Evolutionary conservation across 1,139 yeast genomes (phyloP), one percentile per base, ranked within the genome.

Genomic region (Pneumocystis sp.): DNA sequence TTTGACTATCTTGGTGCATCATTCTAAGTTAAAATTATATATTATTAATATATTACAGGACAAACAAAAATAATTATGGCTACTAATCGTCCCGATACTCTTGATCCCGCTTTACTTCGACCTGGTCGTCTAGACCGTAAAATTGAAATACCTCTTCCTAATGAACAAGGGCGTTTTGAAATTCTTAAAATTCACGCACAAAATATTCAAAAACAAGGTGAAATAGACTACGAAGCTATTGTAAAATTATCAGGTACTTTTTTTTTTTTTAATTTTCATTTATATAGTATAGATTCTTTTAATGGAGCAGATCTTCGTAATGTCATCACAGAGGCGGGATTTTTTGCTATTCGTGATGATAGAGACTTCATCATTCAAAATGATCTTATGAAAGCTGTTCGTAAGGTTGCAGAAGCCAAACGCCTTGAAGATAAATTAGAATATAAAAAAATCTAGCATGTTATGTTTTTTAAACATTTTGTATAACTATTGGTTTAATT

Each of bases 51-150:
- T 39, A 17, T 40, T 39, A 12, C n/a, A 59, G 61, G 61, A 2
- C 96, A 90, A 77, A 95, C 98, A 1, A 95, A 95, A 79, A 91
- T 95, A 65, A 95, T 95, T 72, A 95, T 95, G 98, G 99, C 99
- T 50, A 95, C 99, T 35, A 95, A 95, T 76, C 84, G 99, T 78
- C 98, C 98, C 15, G 98, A 95, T 76, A 93, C 98, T 12, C 82
- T 95, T 70, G 99, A 95, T 76, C 99, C 99, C n/a, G 99, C 99
- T 2, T 81, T 95, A 72, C 81, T 95, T 71, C 88, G 99, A 80
- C 97, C 98, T 2, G 99, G 99, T 71, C 86, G 99, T 79, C 84
- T 95, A 74, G 99, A 95, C 77, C 83, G 98, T 75, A 95, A 95
- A 77, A 89, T 95, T 72, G 99, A 95, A 78, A 93, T 95, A 70